These are phyloP conservation scores for Xylaria longipes DNA, from an alignment of 495 filamentous ascomycete genomes.

Conservation along the genomic window DNA sequence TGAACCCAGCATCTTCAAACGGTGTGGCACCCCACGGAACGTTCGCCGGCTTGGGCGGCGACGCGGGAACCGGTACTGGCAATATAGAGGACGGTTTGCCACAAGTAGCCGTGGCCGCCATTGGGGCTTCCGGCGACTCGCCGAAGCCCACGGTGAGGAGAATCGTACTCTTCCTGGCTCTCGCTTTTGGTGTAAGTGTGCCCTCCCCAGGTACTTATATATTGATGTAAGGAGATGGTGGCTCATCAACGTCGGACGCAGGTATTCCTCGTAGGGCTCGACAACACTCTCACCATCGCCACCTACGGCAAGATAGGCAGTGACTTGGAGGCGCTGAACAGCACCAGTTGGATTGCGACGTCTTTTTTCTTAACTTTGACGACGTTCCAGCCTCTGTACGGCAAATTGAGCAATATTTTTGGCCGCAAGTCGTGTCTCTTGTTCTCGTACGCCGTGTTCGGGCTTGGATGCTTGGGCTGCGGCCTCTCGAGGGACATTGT, in stretches of 20 bases:
- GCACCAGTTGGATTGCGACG: slow-evolving; percentile 86
- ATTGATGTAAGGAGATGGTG: not conserved
- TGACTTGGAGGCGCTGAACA: slow-evolving; percentile 77
- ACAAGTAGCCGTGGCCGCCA: not conserved
- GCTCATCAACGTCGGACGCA: slow-evolving; percentile 27
- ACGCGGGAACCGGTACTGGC: slow-evolving; percentile 13
- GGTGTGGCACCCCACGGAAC: slow-evolving; percentile 29
- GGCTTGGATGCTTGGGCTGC: slow-evolving; percentile 73
- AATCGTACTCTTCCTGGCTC: slow-evolving; percentile 61
- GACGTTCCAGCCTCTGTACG: slow-evolving; percentile 80
- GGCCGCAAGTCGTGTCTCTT: slow-evolving; percentile 78
- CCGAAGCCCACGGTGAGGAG: slow-evolving; percentile 46
- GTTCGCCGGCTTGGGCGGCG: slow-evolving; percentile 19
- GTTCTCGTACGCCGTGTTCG: slow-evolving; percentile 77
- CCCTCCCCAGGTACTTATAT: not conserved
- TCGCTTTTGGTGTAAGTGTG: slow-evolving; percentile 61
- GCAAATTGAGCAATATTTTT: slow-evolving; percentile 82
- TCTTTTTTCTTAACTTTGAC: slow-evolving; percentile 81
- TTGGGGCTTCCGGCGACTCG: not conserved
- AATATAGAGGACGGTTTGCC: slow-evolving; percentile 18
- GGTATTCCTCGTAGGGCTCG: slow-evolving; percentile 76
- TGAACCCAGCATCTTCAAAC: slow-evolving; percentile 23
- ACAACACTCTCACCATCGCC: slow-evolving; percentile 83
- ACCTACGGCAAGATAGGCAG: slow-evolving; percentile 83
- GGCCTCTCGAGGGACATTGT: slow-evolving; percentile 73